Percentiles rank a stretch among this genome's conserved stretches.
Conservation (phyloP, 306 rosid genomes). For the Alnus glutinosa region DNA sequence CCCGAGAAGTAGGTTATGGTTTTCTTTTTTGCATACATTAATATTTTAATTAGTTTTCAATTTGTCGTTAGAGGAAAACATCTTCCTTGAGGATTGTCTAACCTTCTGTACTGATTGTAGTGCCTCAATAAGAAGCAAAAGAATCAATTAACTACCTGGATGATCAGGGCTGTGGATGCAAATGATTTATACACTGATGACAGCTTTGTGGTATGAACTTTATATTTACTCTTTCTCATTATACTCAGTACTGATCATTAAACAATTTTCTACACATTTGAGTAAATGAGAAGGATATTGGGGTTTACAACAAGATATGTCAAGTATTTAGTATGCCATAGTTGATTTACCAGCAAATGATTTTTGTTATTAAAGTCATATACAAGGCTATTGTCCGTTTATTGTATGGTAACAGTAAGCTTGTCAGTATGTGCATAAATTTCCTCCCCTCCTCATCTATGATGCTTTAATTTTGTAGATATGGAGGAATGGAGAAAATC, state of each 20-base stretch:
- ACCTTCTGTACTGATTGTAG: constrained; percentile 36
- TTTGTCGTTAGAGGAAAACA: not conserved
- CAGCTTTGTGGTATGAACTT: constrained; percentile 79
- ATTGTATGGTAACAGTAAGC: not conserved
- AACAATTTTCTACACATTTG: constrained; percentile 13
- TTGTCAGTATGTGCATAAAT: constrained; percentile 8
- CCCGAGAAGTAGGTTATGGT: constrained; percentile 53
- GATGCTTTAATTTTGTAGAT: not conserved
- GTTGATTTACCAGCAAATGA: not conserved
- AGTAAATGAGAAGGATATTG: constrained; percentile 20
- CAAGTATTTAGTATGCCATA: constrained; percentile 7
- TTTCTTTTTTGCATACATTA: not conserved
- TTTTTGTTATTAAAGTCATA: not conserved
- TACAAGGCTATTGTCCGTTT: not conserved
- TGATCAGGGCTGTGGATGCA: constrained; percentile 64
- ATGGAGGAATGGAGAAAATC: not conserved
- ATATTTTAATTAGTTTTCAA: not conserved
- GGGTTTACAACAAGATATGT: constrained; percentile 27
- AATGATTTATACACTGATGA: constrained; percentile 85
- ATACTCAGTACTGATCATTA: constrained; percentile 1
- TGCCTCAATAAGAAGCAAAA: constrained; percentile 71
- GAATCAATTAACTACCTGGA: constrained; percentile 71
- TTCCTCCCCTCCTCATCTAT: not conserved
- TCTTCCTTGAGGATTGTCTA: constrained; percentile 6
- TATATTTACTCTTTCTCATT: constrained; percentile 10